Percentiles rank a stretch among this genome's conserved stretches.
Evolutionary conservation across 2,329 filamentous ascomycete species (phyloP).

Genomic region (Epichloe aotearoae): DNA sequence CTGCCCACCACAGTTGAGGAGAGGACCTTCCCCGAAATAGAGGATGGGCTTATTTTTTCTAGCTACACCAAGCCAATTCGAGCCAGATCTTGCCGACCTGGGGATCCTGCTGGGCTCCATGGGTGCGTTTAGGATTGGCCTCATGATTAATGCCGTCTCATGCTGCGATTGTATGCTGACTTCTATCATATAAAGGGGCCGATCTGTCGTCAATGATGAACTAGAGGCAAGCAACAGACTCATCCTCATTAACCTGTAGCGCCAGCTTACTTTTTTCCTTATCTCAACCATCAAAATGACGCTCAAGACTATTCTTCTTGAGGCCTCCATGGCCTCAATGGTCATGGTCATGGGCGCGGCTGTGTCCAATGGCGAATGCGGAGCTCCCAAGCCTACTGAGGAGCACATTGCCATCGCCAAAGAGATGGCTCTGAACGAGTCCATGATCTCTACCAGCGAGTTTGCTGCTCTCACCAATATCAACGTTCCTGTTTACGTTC

Average conservation of each 20-base stretch:
- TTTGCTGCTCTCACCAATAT: not conserved
- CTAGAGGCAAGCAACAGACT: not conserved
- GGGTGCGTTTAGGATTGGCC: not conserved
- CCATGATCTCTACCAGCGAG: not conserved
- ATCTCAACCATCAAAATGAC: not conserved
- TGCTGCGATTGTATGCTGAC: not conserved
- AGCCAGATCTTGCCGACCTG: not conserved
- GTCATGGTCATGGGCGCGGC: not conserved
- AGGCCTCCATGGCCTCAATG: not conserved
- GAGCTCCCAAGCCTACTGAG: conserved; percentile 1
- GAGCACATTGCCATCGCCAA: not conserved
- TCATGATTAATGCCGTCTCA: not conserved
- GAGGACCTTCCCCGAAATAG: not conserved
- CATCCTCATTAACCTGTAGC: not conserved
- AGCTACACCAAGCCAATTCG: not conserved
- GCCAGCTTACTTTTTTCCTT: not conserved
- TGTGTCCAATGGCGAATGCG: not conserved
- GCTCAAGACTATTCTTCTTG: not conserved
- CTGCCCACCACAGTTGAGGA: not conserved
- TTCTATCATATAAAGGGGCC: not conserved
- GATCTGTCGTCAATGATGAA: not conserved
- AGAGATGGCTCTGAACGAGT: not conserved
- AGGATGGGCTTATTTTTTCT: not conserved
- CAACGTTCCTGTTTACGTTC: conserved; percentile 1
- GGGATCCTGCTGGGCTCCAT: not conserved